Evolutionary conservation across 345 rosid species (phyloP).

Genomic region (Populus ilicifolia): DNA sequence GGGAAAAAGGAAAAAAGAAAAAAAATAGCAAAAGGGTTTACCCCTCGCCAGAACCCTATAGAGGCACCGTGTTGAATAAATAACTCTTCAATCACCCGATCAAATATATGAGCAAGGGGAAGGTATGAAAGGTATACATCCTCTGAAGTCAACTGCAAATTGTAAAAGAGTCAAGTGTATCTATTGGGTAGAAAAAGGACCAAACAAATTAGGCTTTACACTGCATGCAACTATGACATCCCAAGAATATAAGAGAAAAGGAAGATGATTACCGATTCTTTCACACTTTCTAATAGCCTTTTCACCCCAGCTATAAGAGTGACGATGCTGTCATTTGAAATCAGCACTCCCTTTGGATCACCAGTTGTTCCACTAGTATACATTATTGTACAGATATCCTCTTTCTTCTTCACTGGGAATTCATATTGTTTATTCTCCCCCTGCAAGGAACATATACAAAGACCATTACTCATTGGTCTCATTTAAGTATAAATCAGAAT

Average conservation of each 20-base stretch:
- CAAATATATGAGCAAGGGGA: constrained; percentile 97
- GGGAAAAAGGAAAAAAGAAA: neutral
- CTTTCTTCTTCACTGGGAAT: constrained; percentile 71
- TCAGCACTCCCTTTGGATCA: constrained; percentile 96
- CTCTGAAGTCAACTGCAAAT: constrained; percentile 53
- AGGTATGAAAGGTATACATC: constrained; percentile 91
- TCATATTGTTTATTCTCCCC: constrained; percentile 66
- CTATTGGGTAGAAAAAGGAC: neutral
- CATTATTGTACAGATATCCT: constrained; percentile 90
- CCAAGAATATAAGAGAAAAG: neutral
- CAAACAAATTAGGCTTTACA: neutral
- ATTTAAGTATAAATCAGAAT: neutral
- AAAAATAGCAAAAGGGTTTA: constrained; percentile 31
- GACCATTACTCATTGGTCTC: neutral
- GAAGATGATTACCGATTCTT: constrained; percentile 54
- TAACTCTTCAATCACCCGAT: constrained; percentile 81
- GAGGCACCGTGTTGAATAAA: constrained; percentile 73
- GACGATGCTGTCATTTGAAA: constrained; percentile 85
- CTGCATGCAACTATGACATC: neutral
- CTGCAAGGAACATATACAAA: constrained; percentile 34
- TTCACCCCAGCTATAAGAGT: constrained; percentile 72
- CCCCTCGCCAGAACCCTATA: constrained; percentile 98
- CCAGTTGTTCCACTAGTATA: constrained; percentile 99
- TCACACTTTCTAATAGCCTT: constrained; percentile 49
- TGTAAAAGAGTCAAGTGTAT: neutral